Evolutionary conservation across 2,329 filamentous ascomycete species (phyloP), one percentile per base, ranked within the genome.

Genomic region (Passalora sequoiae): DNA sequence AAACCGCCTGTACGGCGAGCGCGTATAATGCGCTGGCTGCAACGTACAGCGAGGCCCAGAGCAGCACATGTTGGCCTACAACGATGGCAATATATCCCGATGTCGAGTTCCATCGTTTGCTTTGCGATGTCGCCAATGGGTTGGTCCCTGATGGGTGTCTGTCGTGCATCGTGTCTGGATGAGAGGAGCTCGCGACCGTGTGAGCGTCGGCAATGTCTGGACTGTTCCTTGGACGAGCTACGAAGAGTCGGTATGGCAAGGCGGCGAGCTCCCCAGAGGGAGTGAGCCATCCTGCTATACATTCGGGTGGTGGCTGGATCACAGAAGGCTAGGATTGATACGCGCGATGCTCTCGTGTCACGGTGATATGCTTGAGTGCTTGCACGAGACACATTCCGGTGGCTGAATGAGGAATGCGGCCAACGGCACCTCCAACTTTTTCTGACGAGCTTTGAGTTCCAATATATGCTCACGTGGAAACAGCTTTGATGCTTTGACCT

Each of bases 31-130:
- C 49, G 27, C 57, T 57, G 8, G 55, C 50, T 9, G 53, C 27
- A 10, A 60, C 51, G 31, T 59, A 59, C 6, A 51, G 12, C 8
- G 57, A 51, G 21, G 36, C 50, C 50, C 49, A 60, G 2, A 58
- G 40, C 20, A 61, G 40, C 3, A 55, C 8, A 28, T 61, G 57
- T 25, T 61, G 56, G 21, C 43, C 47, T 12, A 44, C 17, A 1
- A 61, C 49, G 30, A 59, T 53, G 7, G 40, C 45, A 13, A 40
- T 38, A 15, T 51, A 46, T 12, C 53, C 51, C 4, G 25, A 33
- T 28, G 29, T 39, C 9, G 7, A 22, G 12, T 35, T 22, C 36
- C 28, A 39, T 3, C 28, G 7, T 19, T 17, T 42, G 6, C 33
- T 19, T 21, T 12, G 35, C 35, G 40, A 43, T 13, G 27, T 21